Percentiles rank a stretch among this genome's conserved stretches.
Conservation (phyloP, 257 asterid genomes). For the Verbascum thapsus region DNA sequence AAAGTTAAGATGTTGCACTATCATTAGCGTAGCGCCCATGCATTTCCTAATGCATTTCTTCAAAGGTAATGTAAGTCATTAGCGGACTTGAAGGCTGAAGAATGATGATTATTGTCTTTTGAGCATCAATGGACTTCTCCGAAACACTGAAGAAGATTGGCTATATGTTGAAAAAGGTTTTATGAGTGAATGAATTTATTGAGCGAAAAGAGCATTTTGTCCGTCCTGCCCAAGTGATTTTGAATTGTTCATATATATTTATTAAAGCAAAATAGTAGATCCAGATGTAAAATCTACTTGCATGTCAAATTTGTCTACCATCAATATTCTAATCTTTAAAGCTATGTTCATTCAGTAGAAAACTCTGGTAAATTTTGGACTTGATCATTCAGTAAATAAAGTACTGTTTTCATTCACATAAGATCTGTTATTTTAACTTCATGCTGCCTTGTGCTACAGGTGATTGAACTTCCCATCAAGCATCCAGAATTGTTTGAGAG, state of each 20-base stretch:
- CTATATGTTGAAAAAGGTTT: no score
- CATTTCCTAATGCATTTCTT: no score
- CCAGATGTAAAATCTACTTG: neutral
- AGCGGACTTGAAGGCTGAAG: no score
- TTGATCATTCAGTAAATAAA: neutral
- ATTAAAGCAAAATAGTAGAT: neutral
- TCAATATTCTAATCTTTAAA: neutral
- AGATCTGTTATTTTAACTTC: conserved; percentile 18
- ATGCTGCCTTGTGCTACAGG: conserved; percentile 37
- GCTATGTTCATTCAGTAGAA: neutral
- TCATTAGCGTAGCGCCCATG: no score
- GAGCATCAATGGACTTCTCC: no score
- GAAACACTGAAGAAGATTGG: no score
- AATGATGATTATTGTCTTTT: no score
- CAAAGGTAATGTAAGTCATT: no score
- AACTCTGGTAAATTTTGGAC: neutral
- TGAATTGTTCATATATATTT: neutral
- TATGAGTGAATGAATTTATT: no score
- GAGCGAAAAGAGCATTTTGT: no score
- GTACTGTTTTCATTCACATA: conserved; percentile 5
- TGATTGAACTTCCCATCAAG: conserved; percentile 67
- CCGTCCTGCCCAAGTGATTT: no score
- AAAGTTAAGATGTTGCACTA: no score
- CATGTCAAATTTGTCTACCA: neutral
- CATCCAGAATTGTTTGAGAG: conserved; percentile 69